Evolutionary conservation across 1,284 basidiomycete species (phyloP).

Genomic region (Boletus holoroseus): DNA sequence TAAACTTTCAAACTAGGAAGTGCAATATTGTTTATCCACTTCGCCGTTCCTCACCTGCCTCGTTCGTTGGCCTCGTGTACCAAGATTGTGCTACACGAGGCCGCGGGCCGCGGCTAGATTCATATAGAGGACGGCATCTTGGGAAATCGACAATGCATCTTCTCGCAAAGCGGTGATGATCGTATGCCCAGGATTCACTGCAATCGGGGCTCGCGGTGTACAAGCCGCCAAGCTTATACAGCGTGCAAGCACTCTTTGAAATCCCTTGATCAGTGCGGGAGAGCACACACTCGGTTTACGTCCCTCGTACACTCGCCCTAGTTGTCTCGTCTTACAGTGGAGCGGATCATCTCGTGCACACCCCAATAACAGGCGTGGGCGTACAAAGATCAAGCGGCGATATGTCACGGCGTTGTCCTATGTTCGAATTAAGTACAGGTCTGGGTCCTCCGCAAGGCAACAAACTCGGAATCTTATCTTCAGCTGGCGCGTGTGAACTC

Average conservation of each 20-base stretch:
- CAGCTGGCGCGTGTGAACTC: background rate
- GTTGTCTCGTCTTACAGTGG: slow-evolving; percentile 10
- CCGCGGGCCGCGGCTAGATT: slow-evolving; percentile 17
- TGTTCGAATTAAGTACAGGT: background rate
- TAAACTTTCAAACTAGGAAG: slow-evolving; percentile 18
- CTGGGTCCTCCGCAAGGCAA: background rate
- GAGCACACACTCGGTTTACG: slow-evolving; percentile 7
- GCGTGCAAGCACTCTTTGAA: background rate
- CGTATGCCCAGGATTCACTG: background rate
- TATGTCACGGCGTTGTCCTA: background rate
- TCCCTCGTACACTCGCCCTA: background rate
- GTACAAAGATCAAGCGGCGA: background rate
- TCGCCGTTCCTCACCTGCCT: slow-evolving; percentile 11
- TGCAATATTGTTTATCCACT: slow-evolving; percentile 3
- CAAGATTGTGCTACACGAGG: slow-evolving; percentile 17
- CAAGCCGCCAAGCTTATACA: background rate
- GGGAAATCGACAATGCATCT: background rate
- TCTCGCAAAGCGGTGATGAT: slow-evolving; percentile 1
- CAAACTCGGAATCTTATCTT: background rate
- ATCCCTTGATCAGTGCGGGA: slow-evolving; percentile 3
- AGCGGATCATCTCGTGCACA: slow-evolving; percentile 13
- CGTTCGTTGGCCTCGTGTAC: slow-evolving; percentile 7
- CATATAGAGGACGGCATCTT: background rate
- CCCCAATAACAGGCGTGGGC: background rate
- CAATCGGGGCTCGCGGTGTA: background rate